These are phyloP conservation scores for Postia placenta DNA, from an alignment of 768 basidiomycete genomes.

Conservation along the genomic window DNA sequence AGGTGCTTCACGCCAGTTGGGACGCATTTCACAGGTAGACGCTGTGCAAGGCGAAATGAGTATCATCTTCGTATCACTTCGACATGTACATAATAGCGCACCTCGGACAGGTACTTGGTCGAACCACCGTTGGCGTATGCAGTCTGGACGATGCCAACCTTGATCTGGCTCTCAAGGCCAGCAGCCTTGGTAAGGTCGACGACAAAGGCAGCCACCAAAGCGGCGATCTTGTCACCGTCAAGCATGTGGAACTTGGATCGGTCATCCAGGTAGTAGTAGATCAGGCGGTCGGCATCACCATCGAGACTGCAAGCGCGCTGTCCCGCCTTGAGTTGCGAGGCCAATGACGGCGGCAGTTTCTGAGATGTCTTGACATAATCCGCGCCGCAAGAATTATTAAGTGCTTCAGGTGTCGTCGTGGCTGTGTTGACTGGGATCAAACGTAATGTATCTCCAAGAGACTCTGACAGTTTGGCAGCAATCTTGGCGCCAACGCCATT, in stretches of 20 bases:
- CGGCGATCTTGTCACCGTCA: constrained; percentile 98
- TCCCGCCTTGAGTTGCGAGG: constrained; percentile 53
- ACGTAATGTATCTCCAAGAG: constrained; percentile 55
- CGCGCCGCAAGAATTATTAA: constrained; percentile 89
- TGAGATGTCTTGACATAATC: constrained; percentile 96
- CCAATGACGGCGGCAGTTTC: constrained; percentile 73
- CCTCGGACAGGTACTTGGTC: constrained; percentile 84
- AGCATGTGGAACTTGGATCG: constrained; percentile 79
- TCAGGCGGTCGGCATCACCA: constrained; percentile 95
- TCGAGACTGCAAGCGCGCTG: constrained; percentile 91
- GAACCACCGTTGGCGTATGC: constrained; percentile 98
- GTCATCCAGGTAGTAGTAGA: constrained; percentile 89
- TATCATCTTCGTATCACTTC: not conserved
- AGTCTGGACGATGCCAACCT: constrained; percentile 95
- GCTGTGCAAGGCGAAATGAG: constrained; percentile 35
- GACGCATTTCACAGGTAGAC: constrained; percentile 91
- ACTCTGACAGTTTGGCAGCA: constrained; percentile 51
- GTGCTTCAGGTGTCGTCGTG: constrained; percentile 55
- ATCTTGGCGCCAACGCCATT: constrained; percentile 90
- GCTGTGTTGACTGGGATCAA: constrained; percentile 67
- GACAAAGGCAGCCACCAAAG: constrained; percentile 88
- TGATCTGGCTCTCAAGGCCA: constrained; percentile 69
- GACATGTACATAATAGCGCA: constrained; percentile 28
- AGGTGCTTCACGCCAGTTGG: constrained; percentile 97
- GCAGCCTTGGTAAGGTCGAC: constrained; percentile 83